phyloP scores from a whole-genome alignment of 176 grass and related monocot species.

The Microstegium vimineum region DNA sequence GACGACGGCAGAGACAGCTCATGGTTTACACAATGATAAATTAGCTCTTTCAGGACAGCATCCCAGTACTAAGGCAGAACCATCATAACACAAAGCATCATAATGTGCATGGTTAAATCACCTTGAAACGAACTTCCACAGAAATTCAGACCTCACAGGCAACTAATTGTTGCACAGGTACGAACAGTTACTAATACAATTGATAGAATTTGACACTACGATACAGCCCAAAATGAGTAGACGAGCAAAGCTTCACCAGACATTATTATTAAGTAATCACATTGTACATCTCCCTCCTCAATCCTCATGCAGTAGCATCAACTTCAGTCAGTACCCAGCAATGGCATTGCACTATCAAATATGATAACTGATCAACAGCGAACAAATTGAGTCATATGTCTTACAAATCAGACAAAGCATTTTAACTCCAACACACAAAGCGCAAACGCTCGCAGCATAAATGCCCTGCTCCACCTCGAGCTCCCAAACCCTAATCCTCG shows the following conservation, averaged over 20 bases:
- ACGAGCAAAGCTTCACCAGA: background rate
- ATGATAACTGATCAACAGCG: background rate
- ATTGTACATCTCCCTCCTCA: conserved; percentile 10
- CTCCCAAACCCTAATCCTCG: conserved; percentile 46
- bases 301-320: background rate
- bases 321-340: background rate
- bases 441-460: conserved; percentile 9
- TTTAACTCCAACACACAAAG: conserved; percentile 11
- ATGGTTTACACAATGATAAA: background rate
- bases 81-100: background rate
- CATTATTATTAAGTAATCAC: background rate
- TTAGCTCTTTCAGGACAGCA: conserved; percentile 2
- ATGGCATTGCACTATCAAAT: conserved; percentile 8
- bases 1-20: background rate
- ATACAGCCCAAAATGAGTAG: background rate
- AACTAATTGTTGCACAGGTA: background rate
- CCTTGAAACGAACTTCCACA: background rate
- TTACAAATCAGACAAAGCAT: conserved; percentile 9
- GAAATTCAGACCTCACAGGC: background rate
- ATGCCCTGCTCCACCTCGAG: background rate
- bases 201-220: background rate
- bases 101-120: background rate
- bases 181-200: background rate
- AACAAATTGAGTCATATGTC: background rate
- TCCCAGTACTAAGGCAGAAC: background rate